Conservation (phyloP, 176 grass and related monocot species). For the Bonia amplexicaulis region DNA sequence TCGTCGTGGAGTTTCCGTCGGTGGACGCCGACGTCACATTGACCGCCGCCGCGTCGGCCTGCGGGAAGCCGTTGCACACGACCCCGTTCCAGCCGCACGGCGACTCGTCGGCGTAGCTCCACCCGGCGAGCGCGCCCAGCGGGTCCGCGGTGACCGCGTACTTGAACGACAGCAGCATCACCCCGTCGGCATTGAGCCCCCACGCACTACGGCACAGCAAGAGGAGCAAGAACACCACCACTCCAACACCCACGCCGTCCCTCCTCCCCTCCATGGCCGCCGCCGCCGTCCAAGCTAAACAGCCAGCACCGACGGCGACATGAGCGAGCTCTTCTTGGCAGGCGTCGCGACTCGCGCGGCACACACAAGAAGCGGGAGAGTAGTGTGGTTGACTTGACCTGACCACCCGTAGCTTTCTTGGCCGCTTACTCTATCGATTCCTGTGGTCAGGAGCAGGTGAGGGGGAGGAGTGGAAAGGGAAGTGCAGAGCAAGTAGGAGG, state of each 20-base stretch:
- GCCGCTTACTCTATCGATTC: neutral
- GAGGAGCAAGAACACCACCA: neutral
- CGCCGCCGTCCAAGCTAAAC: neutral
- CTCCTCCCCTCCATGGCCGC: neutral
- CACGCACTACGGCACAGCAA: neutral
- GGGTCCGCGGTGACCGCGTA: slow-evolving; percentile 67
- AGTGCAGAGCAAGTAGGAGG: neutral
- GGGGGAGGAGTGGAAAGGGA: neutral
- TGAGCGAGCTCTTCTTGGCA: neutral
- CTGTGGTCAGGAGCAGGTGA: neutral
- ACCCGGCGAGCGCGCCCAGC: slow-evolving; percentile 49
- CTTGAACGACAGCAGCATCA: slow-evolving; percentile 75
- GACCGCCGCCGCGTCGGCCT: neutral
- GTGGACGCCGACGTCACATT: slow-evolving; percentile 9
- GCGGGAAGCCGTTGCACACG: slow-evolving; percentile 72
- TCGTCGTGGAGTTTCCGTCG: neutral
- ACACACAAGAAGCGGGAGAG: neutral
- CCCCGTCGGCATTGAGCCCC: slow-evolving; percentile 57
- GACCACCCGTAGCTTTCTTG: neutral
- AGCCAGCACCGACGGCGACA: neutral
- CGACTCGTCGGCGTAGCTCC: slow-evolving; percentile 51
- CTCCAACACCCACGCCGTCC: neutral
- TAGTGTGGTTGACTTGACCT: slow-evolving; percentile 5
- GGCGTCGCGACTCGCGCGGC: neutral
- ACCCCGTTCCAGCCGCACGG: slow-evolving; percentile 85